Base-by-base conservation (phyloP, 257 asterid genomes). In the Solanum pennellii region DNA sequence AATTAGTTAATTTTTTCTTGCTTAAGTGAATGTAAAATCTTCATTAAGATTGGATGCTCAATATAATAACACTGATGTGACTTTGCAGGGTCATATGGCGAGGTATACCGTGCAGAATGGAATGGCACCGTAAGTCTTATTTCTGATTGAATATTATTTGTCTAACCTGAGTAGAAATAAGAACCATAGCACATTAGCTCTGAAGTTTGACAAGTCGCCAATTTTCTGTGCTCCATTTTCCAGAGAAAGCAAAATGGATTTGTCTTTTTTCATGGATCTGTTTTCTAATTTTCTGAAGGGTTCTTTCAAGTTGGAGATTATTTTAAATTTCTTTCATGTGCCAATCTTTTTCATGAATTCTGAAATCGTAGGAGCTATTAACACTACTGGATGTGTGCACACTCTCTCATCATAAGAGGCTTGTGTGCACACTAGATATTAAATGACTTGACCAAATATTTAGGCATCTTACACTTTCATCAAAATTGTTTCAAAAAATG, bases 31-130 rank as follows among this genome's bases (percentile, higher is more conserved):
- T 45, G 39, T 49, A 31, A 82, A 47, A 49, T 2, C 20, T 31
- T 82, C 71, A 29, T 18, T 31, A 49, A 29, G 85, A 31, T 82
- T 33, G 45, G 25, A 82, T 49, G 85, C 69, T 82, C 31, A 31
- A 82, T 41, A 49, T 82, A 49, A 29, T 82, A 49, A 31, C 71
- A 82, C 69, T 82, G 85, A 49, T 52, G 29, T 82, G 45, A 89
- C 88, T 49, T 91, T 92, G 92, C 93, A 97, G 99, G 99, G 45
- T 96, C 99, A 91, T 96, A 88, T 88, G 98, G 99, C n/a, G 98
- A 96, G 94, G 99, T 96, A 87, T 94, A 95, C 89, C 94, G 96
- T 79, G 94, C 94, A 86, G 99, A 95, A 86, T 96, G 98, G 98
- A 96, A 95, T 91, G 96, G 98, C 92, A 96, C 98, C 76, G 99